These are phyloP conservation scores for Hypseocharis bilobata DNA, from an alignment of 441 rosid genomes.

Conservation along the genomic window DNA sequence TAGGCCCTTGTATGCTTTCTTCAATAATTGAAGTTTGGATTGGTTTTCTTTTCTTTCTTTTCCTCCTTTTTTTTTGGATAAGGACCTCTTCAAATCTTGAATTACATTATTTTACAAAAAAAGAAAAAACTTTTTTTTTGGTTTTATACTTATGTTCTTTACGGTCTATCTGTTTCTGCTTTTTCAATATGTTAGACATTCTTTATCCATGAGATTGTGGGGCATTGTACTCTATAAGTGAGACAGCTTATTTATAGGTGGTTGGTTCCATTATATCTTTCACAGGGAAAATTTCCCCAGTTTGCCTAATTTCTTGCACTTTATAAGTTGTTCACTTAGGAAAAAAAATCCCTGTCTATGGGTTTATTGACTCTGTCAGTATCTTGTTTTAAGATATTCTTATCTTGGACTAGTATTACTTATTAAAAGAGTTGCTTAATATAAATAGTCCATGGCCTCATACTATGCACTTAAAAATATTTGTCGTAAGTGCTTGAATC, in stretches of 20 bases:
- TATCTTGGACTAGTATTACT: background rate
- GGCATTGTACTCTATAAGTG: background rate
- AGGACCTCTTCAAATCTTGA: background rate
- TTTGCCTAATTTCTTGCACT: background rate
- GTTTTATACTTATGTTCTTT: too few relatives aligned
- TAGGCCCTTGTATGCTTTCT: too few relatives aligned
- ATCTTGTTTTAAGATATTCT: background rate
- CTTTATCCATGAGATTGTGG: background rate
- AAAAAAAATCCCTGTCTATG: too few relatives aligned
- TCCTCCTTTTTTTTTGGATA: too few relatives aligned
- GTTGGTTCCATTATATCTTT: background rate
- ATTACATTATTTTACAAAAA: background rate
- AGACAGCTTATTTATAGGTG: background rate
- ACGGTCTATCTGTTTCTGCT: too few relatives aligned
- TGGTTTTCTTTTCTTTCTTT: background rate
- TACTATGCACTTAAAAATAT: background rate
- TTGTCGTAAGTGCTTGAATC: conserved; percentile 3
- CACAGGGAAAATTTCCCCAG: background rate
- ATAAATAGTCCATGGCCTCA: background rate
- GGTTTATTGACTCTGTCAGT: background rate
- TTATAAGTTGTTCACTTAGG: background rate
- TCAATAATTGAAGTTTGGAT: too few relatives aligned
- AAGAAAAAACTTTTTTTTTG: too few relatives aligned
- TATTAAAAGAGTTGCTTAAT: background rate
- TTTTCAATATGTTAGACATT: too few relatives aligned